Evolutionary conservation across 352 stramenopile species (phyloP).

Genomic region (Globisporangium abappressorium): DNA sequence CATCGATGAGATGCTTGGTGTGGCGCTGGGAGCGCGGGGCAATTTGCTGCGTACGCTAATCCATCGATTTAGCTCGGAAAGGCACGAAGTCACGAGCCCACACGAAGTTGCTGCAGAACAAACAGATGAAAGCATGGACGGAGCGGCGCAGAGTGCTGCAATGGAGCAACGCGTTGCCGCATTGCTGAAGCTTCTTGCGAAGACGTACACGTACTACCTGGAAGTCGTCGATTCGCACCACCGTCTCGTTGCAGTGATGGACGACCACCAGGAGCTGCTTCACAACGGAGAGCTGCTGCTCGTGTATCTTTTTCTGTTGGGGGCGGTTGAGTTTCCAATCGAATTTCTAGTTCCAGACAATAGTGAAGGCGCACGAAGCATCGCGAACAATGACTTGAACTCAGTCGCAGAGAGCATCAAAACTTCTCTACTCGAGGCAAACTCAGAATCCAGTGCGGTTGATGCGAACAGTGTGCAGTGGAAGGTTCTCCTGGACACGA

Average conservation of each 20-base stretch:
- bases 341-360: slow-evolving; percentile 27
- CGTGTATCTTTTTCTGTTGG: slow-evolving; percentile 39
- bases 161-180: slow-evolving; percentile 1
- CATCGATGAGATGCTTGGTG: slow-evolving; percentile 69
- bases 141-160: background rate
- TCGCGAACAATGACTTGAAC: slow-evolving; percentile 27
- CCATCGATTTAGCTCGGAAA: slow-evolving; percentile 7
- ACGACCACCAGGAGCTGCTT: slow-evolving; percentile 26
- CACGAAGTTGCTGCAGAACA: background rate
- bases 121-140: background rate
- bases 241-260: slow-evolving; percentile 28
- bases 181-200: slow-evolving; percentile 56
- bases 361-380: slow-evolving; percentile 2
- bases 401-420: slow-evolving; percentile 20
- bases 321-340: slow-evolving; percentile 18
- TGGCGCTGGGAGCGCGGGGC: slow-evolving; percentile 43
- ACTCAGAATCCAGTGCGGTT: background rate
- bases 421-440: slow-evolving; percentile 18
- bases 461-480: slow-evolving; percentile 20
- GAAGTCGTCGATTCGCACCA: slow-evolving; percentile 42
- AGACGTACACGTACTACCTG: slow-evolving; percentile 58
- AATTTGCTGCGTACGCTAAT: slow-evolving; percentile 37
- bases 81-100: background rate
- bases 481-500: slow-evolving; percentile 32
- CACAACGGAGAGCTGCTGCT: slow-evolving; percentile 40